phyloP scores from a whole-genome alignment of 2,329 filamentous ascomycete genomes.

The Calonectria hawksworthii region DNA sequence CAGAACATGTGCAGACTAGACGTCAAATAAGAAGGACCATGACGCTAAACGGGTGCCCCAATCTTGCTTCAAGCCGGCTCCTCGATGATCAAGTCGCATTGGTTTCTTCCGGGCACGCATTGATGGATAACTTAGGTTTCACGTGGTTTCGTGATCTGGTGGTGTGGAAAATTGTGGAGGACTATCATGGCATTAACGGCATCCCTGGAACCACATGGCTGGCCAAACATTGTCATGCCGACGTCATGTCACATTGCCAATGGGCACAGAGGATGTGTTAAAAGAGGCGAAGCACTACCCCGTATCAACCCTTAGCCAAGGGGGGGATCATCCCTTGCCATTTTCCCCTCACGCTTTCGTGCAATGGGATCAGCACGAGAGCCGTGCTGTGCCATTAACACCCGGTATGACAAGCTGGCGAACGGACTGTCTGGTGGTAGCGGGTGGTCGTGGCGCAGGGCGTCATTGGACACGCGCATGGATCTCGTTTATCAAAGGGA shows the following conservation, averaged over 20 bases:
- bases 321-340: neutral
- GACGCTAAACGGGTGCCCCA: neutral
- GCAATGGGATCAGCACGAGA: neutral
- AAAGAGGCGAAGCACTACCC: slow-evolving; percentile 17
- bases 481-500: neutral
- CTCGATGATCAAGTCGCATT: neutral
- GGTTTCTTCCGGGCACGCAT: neutral
- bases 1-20: neutral
- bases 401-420: neutral
- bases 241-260: slow-evolving; percentile 38
- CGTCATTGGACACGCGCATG: neutral
- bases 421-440: neutral
- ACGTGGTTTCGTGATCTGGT: slow-evolving; percentile 13
- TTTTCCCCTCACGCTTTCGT: neutral
- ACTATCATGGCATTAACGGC: slow-evolving; percentile 31
- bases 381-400: slow-evolving; percentile 10
- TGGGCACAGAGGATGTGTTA: slow-evolving; percentile 30
- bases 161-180: slow-evolving; percentile 27
- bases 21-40: neutral
- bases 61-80: neutral
- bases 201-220: slow-evolving; percentile 24
- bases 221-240: slow-evolving; percentile 38
- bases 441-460: neutral
- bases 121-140: slow-evolving; percentile 9
- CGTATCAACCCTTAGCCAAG: neutral